These are phyloP conservation scores for Paecilomyces dactylethromorphus DNA, from an alignment of 2,329 filamentous ascomycete genomes.

Conservation along the genomic window DNA sequence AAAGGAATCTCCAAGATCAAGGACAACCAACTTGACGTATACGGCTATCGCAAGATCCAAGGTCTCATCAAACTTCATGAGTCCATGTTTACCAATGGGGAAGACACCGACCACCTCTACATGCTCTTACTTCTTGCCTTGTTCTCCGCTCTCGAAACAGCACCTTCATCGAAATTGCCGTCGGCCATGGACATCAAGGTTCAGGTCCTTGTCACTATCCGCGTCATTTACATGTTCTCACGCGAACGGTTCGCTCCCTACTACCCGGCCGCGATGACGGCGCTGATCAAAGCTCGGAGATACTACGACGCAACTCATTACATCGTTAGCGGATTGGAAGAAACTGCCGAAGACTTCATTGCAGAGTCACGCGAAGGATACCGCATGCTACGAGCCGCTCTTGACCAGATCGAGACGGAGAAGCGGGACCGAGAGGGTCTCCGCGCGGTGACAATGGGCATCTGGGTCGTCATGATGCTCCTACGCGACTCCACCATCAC, in stretches of 20 bases:
- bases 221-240: constrained; percentile 32
- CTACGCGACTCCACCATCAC: constrained; percentile 18
- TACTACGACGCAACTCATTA: constrained; percentile 33
- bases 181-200: constrained; percentile 31
- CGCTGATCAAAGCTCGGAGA: constrained; percentile 30
- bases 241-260: constrained; percentile 26
- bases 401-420: constrained; percentile 25
- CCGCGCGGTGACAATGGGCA: constrained; percentile 29
- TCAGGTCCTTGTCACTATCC: constrained; percentile 36
- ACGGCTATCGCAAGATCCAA: constrained; percentile 38
- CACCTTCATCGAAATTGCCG: constrained; percentile 19
- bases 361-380: constrained; percentile 20
- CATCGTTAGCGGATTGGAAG: constrained; percentile 34
- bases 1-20: constrained; percentile 31
- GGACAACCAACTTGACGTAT: constrained; percentile 30
- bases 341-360: constrained; percentile 28
- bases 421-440: constrained; percentile 22
- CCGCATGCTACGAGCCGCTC: constrained; percentile 25
- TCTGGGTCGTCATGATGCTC: constrained; percentile 21
- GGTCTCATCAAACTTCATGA: constrained; percentile 32
- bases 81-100: constrained; percentile 25
- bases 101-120: constrained; percentile 15
- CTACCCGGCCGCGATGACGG: constrained; percentile 27
- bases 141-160: constrained; percentile 28
- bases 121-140: constrained; percentile 31